phyloP scores from a whole-genome alignment of 2,329 filamentous ascomycete genomes.

The Dichotomopilus funicola region DNA sequence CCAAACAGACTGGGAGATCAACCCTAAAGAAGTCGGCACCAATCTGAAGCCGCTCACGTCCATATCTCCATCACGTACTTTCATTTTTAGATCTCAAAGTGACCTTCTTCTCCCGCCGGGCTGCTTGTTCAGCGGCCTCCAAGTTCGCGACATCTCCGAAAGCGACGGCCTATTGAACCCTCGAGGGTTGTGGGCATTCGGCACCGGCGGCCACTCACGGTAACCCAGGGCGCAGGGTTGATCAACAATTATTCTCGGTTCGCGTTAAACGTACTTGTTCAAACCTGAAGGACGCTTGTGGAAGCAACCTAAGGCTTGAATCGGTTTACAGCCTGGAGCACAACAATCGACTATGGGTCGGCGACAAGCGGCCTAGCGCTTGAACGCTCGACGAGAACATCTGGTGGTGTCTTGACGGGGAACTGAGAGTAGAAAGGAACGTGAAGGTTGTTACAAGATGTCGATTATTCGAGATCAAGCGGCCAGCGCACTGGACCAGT shows the following conservation, averaged over 20 bases:
- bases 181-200: no score
- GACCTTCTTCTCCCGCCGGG: no score
- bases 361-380: slow-evolving; percentile 19
- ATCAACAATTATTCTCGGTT: background rate
- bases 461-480: slow-evolving; percentile 40
- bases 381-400: slow-evolving; percentile 19
- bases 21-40: background rate
- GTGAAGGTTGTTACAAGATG: slow-evolving; percentile 18
- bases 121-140: no score
- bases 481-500: slow-evolving; percentile 48
- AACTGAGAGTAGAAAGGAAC: background rate
- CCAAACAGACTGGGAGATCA: background rate
- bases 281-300: no score
- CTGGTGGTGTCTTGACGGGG: slow-evolving; percentile 8
- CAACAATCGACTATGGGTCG: slow-evolving; percentile 23
- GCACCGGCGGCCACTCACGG: no score
- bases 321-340: background rate
- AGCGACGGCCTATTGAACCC: no score
- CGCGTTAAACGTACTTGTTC: background rate
- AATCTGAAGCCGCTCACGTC: no score
- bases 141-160: no score
- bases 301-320: background rate
- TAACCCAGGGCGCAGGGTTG: background rate
- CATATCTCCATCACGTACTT: no score
- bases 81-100: no score